Percentiles rank a stretch among this genome's conserved stretches.
These are phyloP conservation scores for Leersia perrieri DNA, from an alignment of 176 grass and related monocot genomes.

Conservation along the genomic window DNA sequence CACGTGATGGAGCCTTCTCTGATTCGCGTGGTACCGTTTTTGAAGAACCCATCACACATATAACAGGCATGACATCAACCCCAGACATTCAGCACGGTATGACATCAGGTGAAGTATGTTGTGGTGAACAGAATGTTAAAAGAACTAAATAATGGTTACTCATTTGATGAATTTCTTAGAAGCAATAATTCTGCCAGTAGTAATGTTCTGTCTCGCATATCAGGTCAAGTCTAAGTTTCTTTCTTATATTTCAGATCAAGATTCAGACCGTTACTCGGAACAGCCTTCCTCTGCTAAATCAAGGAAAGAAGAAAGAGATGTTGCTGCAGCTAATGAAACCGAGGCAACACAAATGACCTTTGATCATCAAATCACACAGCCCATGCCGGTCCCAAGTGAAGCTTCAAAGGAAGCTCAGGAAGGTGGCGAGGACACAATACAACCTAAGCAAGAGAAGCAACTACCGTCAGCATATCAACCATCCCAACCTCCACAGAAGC, in stretches of 20 bases:
- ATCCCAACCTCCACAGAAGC: neutral
- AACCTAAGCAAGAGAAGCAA: neutral
- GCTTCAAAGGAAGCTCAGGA: neutral
- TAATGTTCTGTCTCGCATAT: neutral
- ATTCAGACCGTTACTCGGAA: neutral
- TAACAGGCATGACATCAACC: neutral
- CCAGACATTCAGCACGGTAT: neutral
- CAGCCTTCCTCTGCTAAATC: neutral
- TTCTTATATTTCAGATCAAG: conserved; percentile 12
- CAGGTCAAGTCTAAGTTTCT: neutral
- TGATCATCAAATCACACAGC: neutral
- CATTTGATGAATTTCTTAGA: neutral
- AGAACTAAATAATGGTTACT: neutral
- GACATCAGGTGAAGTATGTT: neutral
- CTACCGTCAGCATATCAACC: neutral
- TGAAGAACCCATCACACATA: neutral
- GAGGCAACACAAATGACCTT: neutral
- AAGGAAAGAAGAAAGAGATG: conserved; percentile 4
- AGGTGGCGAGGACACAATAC: neutral
- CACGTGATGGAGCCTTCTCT: neutral
- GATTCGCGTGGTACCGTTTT: neutral
- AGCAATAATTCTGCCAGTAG: neutral
- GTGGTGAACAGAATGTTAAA: neutral
- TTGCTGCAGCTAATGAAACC: neutral
- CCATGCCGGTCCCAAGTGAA: neutral